Evolutionary conservation across 768 basidiomycete genomes (phyloP).

Genomic region (Rhodotorula kratochvilovae): DNA sequence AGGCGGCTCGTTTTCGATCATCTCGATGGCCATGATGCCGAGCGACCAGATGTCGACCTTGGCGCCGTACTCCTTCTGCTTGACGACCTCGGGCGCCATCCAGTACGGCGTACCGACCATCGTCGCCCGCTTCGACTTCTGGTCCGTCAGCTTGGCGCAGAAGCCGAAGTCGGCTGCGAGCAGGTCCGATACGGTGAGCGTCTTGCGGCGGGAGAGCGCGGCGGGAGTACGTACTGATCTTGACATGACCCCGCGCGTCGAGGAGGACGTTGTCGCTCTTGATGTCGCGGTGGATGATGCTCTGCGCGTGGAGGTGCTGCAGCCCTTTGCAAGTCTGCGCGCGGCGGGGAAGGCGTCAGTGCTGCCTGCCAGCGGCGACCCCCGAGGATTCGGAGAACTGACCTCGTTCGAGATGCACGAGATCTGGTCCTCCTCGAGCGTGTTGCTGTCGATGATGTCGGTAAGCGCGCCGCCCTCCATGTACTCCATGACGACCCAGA

Average conservation of each 20-base stretch:
- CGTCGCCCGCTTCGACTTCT: slow-evolving; percentile 87
- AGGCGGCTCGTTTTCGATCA: slow-evolving; percentile 91
- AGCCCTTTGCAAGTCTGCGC: slow-evolving; percentile 91
- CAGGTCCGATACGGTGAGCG: slow-evolving; percentile 55
- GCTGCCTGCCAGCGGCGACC: slow-evolving; percentile 49
- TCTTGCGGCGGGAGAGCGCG: no score
- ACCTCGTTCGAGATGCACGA: slow-evolving; percentile 74
- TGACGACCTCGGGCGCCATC: slow-evolving; percentile 99
- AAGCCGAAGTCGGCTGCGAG: slow-evolving; percentile 96
- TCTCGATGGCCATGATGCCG: slow-evolving; percentile 90
- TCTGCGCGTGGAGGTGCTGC: slow-evolving; percentile 84
- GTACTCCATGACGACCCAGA: slow-evolving; percentile 99
- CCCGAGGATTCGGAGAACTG: not conserved
- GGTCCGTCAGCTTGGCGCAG: slow-evolving; percentile 72
- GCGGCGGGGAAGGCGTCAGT: slow-evolving; percentile 68
- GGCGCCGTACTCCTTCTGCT: slow-evolving; percentile 79
- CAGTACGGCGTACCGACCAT: slow-evolving; percentile 96
- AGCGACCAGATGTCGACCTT: slow-evolving; percentile 99
- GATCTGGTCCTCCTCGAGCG: slow-evolving; percentile 83
- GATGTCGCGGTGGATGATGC: slow-evolving; percentile 96
- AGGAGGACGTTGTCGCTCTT: slow-evolving; percentile 80
- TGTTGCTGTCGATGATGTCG: slow-evolving; percentile 96
- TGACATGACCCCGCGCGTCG: slow-evolving; percentile 85
- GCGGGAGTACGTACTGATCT: slow-evolving; percentile 72
- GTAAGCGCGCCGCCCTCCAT: slow-evolving; percentile 94